A percentile compares a stretch with the other conserved stretches of the same genome.
These are phyloP conservation scores for Sclerotinia spermophila DNA, from an alignment of 2,329 filamentous ascomycete species.

Conservation along the genomic window DNA sequence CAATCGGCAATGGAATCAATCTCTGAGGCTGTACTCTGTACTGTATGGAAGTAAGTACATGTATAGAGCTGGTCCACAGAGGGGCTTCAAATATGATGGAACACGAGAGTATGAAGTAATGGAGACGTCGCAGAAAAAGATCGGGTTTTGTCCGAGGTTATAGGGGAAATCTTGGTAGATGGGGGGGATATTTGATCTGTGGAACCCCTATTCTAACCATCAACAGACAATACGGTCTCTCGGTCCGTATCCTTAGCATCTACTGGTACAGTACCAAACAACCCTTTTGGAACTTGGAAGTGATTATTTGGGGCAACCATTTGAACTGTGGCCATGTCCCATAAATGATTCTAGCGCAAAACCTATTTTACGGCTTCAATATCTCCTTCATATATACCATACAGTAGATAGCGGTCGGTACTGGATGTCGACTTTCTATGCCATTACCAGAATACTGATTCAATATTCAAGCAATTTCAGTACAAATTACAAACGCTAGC, in stretches of 20 bases:
- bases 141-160: not conserved
- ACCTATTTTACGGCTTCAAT: not conserved
- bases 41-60: not conserved
- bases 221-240: not conserved
- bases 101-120: conserved; percentile 10
- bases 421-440: not conserved
- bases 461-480: too few species aligned
- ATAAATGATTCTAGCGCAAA: not conserved
- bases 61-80: conserved; percentile 1
- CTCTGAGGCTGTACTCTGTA: conserved; percentile 1
- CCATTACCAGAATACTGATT: too few species aligned
- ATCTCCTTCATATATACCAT: not conserved
- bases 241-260: not conserved
- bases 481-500: too few species aligned
- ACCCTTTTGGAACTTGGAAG: not conserved
- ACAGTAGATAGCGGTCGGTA: too few species aligned
- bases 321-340: too few species aligned
- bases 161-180: conserved; percentile 2
- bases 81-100: conserved; percentile 3
- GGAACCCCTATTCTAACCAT: conserved; percentile 1
- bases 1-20: not conserved
- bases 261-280: too few species aligned
- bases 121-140: not conserved
- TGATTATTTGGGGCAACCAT: not conserved
- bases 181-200: conserved; percentile 2